Evolutionary conservation across 805 yeast genomes (phyloP), one percentile per base, ranked within the genome.

Genomic region (Nakazawaea siamensis): DNA sequence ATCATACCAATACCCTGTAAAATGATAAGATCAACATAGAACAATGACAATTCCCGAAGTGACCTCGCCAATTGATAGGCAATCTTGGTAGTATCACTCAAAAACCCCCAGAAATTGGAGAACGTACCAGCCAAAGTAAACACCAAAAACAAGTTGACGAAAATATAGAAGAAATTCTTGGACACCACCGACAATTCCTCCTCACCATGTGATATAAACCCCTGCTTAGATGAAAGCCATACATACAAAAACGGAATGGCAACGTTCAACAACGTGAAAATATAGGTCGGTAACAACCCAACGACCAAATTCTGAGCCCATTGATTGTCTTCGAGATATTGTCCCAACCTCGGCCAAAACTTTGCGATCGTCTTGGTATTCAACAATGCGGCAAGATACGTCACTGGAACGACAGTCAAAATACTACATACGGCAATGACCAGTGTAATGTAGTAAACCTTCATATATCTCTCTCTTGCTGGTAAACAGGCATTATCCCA

Each of bases 111-210:
- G 44, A 76, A 75, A 45, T 76, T 76, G 5, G 92, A 77, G 1
- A 92, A 90, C 1, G 96, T 85, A 43, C 96, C 95, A 6, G 94
- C 94, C 49, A 88, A 70, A 1, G 97, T 90, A 62, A 92, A 92
- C 18, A 90, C 95, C 51, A 90, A 64, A 52, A 90, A 92, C 70
- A 92, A 67, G 56, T 90, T 90, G 43, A 90, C 94, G 60, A 92
- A 92, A 24, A 88, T 82, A 57, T 87, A 92, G 54, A 92, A 88
- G 60, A 88, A 90, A 62, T 92, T 92, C 58, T 90, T 90, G 18
- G 92, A 77, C 2, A 90, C 94, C 17, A 87, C 74, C 0, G 95
- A 81, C 13, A 87, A 60, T 53, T 92, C 97, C 45, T 84, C 95
- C 45, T 92, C 97, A 26, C 95, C 88, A 48, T 82, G 80, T 5